Evolutionary conservation across 1,139 yeast species (phyloP).

Genomic region (Geotrichum carabidarum): DNA sequence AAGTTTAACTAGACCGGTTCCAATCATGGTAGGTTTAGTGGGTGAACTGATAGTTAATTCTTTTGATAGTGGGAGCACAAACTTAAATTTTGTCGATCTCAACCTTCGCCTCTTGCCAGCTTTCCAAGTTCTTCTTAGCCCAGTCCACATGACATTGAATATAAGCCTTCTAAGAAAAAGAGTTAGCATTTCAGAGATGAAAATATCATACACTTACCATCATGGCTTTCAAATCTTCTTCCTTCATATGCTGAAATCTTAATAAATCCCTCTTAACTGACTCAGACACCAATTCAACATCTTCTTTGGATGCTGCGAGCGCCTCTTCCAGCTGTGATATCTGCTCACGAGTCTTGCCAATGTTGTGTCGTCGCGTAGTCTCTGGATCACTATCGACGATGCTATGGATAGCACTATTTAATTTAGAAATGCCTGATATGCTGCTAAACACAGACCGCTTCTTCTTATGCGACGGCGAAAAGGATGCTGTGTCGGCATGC

Average conservation of each 20-base stretch:
- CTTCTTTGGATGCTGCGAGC: constrained; percentile 52
- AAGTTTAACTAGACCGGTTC: too few species aligned
- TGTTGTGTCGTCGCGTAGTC: constrained; percentile 54
- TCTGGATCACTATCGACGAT: constrained; percentile 70
- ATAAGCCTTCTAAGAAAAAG: constrained; percentile 39
- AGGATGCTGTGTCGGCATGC: constrained; percentile 26
- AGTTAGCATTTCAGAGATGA: not conserved
- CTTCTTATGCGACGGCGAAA: constrained; percentile 27
- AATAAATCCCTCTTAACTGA: constrained; percentile 47
- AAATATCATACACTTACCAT: constrained; percentile 30
- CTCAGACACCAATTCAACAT: constrained; percentile 50
- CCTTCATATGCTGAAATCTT: constrained; percentile 45
- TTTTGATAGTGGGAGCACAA: too few species aligned
- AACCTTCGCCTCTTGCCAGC: constrained; percentile 62
- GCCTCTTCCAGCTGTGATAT: constrained; percentile 54
- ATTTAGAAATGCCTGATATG: constrained; percentile 47
- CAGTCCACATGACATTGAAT: constrained; percentile 57
- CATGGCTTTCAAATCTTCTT: constrained; percentile 45
- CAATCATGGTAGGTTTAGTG: too few species aligned
- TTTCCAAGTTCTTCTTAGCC: constrained; percentile 65
- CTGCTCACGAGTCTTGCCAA: constrained; percentile 48
- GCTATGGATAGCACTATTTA: constrained; percentile 61
- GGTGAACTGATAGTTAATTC: too few species aligned
- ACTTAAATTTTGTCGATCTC: constrained; percentile 39
- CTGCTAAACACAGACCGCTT: constrained; percentile 37